Evolutionary conservation across 1,284 basidiomycete species (phyloP).

Genomic region (Phellinidium pouzarii): DNA sequence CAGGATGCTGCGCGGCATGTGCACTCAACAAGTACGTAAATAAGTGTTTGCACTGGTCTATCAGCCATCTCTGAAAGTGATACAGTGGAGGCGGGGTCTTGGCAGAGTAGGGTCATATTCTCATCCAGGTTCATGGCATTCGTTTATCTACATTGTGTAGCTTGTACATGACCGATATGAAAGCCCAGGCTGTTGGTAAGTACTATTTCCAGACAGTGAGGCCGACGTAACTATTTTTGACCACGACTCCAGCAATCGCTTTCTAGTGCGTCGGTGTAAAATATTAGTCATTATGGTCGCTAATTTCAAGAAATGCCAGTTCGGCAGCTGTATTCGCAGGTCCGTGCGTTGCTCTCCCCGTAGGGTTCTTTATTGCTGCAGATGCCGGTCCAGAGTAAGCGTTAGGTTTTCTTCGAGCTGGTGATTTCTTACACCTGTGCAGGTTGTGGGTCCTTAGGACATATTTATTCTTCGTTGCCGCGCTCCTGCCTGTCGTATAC

Average conservation of each 20-base stretch:
- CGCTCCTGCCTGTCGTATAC: slow-evolving; percentile 22
- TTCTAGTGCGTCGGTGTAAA: neutral
- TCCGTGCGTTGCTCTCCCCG: slow-evolving; percentile 22
- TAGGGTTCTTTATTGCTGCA: slow-evolving; percentile 25
- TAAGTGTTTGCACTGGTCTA: no score
- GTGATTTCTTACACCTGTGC: neutral
- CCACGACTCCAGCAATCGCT: neutral
- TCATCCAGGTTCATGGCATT: neutral
- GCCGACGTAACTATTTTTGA: neutral
- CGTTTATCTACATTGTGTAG: neutral
- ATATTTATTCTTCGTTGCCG: slow-evolving; percentile 23
- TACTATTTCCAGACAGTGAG: neutral
- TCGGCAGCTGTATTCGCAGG: slow-evolving; percentile 10
- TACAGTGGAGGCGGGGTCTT: slow-evolving; percentile 1
- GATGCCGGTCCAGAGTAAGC: slow-evolving; percentile 19
- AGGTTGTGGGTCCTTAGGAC: slow-evolving; percentile 26
- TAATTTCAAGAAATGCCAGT: neutral
- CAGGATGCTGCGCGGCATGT: slow-evolving; percentile 19
- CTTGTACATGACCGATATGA: slow-evolving; percentile 10
- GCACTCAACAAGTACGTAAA: slow-evolving; percentile 19
- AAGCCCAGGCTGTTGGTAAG: slow-evolving; percentile 5
- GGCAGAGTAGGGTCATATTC: neutral
- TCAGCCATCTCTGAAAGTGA: neutral
- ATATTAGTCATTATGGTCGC: neutral
- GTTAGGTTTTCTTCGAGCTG: neutral